A percentile compares a stretch with the other conserved stretches of the same genome.
These are phyloP conservation scores for Apostasia ramifera DNA, from an alignment of 106 monocot species.

Conservation along the genomic window DNA sequence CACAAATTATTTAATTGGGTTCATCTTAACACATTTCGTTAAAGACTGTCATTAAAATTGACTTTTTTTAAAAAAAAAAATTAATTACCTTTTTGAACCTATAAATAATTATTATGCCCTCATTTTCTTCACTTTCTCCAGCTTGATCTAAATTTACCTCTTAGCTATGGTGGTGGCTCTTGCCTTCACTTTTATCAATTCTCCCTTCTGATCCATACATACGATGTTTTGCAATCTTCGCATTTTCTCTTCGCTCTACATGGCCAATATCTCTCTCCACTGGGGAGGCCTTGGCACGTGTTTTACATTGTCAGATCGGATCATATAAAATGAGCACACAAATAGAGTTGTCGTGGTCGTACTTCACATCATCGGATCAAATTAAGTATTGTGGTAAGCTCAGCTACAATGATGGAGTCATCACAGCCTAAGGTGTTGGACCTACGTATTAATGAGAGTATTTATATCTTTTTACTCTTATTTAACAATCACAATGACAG, in stretches of 20 bases:
- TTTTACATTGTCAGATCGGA: not conserved
- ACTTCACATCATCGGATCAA: slow-evolving; percentile 3
- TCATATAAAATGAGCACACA: too few relatives aligned
- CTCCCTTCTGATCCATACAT: slow-evolving; percentile 3
- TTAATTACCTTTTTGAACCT: too few relatives aligned
- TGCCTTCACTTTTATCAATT: slow-evolving; percentile 14
- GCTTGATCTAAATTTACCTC: not conserved
- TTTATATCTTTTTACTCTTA: too few relatives aligned
- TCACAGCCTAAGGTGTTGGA: not conserved
- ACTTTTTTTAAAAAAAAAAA: too few relatives aligned
- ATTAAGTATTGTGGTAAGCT: slow-evolving; percentile 26
- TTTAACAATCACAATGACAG: too few relatives aligned
- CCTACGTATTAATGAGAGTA: too few relatives aligned
- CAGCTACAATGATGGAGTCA: slow-evolving; percentile 46
- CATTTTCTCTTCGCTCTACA: not conserved
- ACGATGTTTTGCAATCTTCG: not conserved
- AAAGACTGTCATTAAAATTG: too few relatives aligned
- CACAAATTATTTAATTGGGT: too few relatives aligned
- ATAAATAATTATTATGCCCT: not conserved
- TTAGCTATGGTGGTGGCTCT: slow-evolving; percentile 15
- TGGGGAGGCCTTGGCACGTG: not conserved
- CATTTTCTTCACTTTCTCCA: slow-evolving; percentile 6
- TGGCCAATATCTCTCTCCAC: not conserved
- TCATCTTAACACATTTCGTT: too few relatives aligned
- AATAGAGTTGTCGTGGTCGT: not conserved